Conservation (phyloP, 2,329 filamentous ascomycete species). For the Zymoseptoria tritici region DNA sequence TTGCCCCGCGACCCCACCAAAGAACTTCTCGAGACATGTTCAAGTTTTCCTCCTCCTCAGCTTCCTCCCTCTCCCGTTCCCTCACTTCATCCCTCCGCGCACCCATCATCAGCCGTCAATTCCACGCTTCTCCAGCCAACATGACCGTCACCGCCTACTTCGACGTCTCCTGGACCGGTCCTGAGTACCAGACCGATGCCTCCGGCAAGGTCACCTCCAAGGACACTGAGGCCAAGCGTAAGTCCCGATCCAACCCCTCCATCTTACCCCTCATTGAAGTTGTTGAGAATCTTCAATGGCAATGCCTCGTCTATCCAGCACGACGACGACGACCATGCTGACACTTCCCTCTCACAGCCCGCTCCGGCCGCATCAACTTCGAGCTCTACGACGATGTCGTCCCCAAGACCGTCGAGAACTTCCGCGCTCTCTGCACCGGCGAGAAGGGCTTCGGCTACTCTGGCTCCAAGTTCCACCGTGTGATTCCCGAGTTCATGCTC, state of each 20-base stretch:
- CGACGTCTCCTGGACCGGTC: conserved; percentile 47
- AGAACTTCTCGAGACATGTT: not conserved
- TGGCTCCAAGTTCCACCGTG: conserved; percentile 85
- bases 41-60: not conserved
- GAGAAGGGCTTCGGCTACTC: conserved; percentile 82
- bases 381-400: conserved; percentile 78
- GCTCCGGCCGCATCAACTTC: conserved; percentile 78
- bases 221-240: conserved; percentile 50
- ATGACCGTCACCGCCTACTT: conserved; percentile 71
- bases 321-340: conserved; percentile 3
- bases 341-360: conserved; percentile 43
- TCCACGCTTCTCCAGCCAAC: conserved; percentile 59
- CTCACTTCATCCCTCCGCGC: not conserved
- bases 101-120: conserved; percentile 37
- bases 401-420: conserved; percentile 95
- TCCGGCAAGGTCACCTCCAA: conserved; percentile 42
- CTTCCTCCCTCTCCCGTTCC: not conserved
- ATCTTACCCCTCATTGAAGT: conserved; percentile 11
- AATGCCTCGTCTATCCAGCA: not conserved
- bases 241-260: conserved; percentile 32
- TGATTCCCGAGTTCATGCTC: conserved; percentile 99
- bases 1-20: not conserved
- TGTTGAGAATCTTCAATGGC: conserved; percentile 6
- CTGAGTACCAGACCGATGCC: conserved; percentile 56
- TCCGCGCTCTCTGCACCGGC: conserved; percentile 87